A percentile compares a stretch with the other conserved stretches of the same genome.
These are phyloP conservation scores for Ascochyta lentis DNA, from an alignment of 2,329 filamentous ascomycete genomes.

Conservation along the genomic window DNA sequence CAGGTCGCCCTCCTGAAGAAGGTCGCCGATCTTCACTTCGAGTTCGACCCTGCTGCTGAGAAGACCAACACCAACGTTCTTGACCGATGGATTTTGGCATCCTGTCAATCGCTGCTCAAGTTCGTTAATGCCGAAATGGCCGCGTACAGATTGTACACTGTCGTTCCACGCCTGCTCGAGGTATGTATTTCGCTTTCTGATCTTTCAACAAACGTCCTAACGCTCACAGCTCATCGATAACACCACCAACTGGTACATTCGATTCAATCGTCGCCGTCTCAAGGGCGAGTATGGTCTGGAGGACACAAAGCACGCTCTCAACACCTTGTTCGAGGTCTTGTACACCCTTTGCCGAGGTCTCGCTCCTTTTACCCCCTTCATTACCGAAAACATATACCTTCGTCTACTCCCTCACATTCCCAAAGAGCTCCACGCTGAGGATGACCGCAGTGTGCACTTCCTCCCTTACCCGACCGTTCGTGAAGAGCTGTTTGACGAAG, in stretches of 20 bases:
- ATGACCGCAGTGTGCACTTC: conserved; percentile 90
- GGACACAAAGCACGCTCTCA: conserved; percentile 88
- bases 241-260: conserved; percentile 98
- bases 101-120: conserved; percentile 86
- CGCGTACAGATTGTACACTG: conserved; percentile 76
- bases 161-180: conserved; percentile 81
- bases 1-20: conserved; percentile 89
- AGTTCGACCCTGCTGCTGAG: conserved; percentile 78
- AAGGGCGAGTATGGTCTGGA: conserved; percentile 88
- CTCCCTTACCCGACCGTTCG: conserved; percentile 87
- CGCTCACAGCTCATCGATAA: conserved; percentile 75
- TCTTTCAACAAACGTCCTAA: conserved; percentile 9
- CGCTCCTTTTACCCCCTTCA: conserved; percentile 93
- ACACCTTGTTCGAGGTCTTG: conserved; percentile 92
- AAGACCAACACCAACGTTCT: conserved; percentile 87
- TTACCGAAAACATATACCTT: conserved; percentile 92
- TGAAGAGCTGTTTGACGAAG: conserved; percentile 84
- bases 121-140: conserved; percentile 95
- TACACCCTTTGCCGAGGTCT: conserved; percentile 87
- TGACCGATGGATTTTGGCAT: conserved; percentile 94
- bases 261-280: conserved; percentile 87
- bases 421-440: conserved; percentile 70
- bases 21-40: conserved; percentile 75
- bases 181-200: conserved; percentile 18
- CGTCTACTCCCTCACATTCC: conserved; percentile 84